Evolutionary conservation across 2,329 filamentous ascomycete species (phyloP).

Genomic region (Xylariaceae sp.): DNA sequence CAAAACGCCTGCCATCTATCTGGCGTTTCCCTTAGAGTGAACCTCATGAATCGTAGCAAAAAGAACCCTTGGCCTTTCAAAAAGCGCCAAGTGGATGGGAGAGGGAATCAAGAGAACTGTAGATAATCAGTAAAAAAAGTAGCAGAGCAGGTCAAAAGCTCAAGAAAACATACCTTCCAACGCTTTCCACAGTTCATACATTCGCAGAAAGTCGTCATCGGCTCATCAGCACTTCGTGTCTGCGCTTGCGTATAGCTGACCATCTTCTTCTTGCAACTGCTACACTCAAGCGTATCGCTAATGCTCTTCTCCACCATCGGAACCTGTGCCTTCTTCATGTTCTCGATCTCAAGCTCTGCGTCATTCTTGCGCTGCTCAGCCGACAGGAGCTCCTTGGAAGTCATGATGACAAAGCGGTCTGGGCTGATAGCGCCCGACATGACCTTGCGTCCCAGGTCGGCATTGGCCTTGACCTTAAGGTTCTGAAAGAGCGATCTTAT

Average conservation of each 20-base stretch:
- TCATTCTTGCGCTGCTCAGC: slow-evolving; percentile 80
- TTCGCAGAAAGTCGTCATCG: slow-evolving; percentile 79
- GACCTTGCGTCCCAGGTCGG: slow-evolving; percentile 75
- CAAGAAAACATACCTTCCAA: slow-evolving; percentile 66
- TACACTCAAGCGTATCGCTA: slow-evolving; percentile 84
- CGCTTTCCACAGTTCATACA: slow-evolving; percentile 72
- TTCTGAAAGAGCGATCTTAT: slow-evolving; percentile 93
- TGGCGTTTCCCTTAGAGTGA: slow-evolving; percentile 9
- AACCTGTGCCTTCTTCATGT: slow-evolving; percentile 97
- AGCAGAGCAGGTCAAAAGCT: slow-evolving; percentile 23
- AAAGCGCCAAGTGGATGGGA: background rate
- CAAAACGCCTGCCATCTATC: slow-evolving; percentile 24
- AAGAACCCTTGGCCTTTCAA: slow-evolving; percentile 1
- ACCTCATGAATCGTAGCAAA: slow-evolving; percentile 21
- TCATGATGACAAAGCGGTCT: slow-evolving; percentile 82
- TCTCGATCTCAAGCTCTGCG: slow-evolving; percentile 80
- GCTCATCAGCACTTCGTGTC: slow-evolving; percentile 93
- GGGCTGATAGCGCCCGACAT: slow-evolving; percentile 75
- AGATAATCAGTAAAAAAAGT: slow-evolving; percentile 34
- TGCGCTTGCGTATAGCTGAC: slow-evolving; percentile 97
- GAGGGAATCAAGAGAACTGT: slow-evolving; percentile 37
- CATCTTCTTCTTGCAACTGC: slow-evolving; percentile 90
- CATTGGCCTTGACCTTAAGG: slow-evolving; percentile 90
- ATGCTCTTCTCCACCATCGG: slow-evolving; percentile 91
- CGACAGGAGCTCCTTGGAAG: slow-evolving; percentile 88